These are phyloP conservation scores for Dryas octopetala DNA, from an alignment of 306 rosid species.

Conservation along the genomic window DNA sequence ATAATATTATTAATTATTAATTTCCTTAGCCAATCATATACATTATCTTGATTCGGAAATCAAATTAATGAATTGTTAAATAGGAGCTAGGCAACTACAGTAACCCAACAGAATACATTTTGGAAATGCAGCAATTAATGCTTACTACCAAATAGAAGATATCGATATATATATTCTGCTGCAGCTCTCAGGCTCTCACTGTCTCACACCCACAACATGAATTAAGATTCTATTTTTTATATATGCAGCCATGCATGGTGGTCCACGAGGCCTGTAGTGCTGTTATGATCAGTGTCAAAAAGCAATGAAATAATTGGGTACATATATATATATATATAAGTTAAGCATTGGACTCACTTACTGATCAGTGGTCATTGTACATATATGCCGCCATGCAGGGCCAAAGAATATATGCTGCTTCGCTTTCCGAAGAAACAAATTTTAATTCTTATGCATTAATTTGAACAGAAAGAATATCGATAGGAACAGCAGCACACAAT, in stretches of 20 bases:
- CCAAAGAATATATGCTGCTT: too few relatives aligned
- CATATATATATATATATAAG: too few relatives aligned
- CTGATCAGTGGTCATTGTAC: too few relatives aligned
- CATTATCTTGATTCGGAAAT: background rate
- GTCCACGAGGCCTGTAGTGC: background rate
- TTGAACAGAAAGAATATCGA: too few relatives aligned
- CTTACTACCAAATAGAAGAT: constrained; percentile 21
- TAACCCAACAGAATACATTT: background rate
- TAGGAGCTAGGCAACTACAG: constrained; percentile 2
- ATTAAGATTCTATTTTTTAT: constrained; percentile 11
- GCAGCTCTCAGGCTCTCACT: background rate
- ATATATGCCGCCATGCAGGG: too few relatives aligned
- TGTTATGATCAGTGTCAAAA: background rate
- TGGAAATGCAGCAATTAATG: background rate
- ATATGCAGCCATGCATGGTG: background rate
- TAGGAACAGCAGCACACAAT: too few relatives aligned
- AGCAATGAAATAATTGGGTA: constrained; percentile 29
- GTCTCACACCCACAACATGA: constrained; percentile 29
- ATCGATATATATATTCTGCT: constrained; percentile 3
- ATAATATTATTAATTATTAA: too few relatives aligned
- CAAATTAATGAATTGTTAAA: background rate
- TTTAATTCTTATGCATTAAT: too few relatives aligned
- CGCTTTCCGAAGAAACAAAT: too few relatives aligned
- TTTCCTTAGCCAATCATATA: background rate
- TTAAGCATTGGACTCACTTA: background rate